Conservation (phyloP, 768 basidiomycete genomes). For the Rhizopogon vesiculosus region DNA sequence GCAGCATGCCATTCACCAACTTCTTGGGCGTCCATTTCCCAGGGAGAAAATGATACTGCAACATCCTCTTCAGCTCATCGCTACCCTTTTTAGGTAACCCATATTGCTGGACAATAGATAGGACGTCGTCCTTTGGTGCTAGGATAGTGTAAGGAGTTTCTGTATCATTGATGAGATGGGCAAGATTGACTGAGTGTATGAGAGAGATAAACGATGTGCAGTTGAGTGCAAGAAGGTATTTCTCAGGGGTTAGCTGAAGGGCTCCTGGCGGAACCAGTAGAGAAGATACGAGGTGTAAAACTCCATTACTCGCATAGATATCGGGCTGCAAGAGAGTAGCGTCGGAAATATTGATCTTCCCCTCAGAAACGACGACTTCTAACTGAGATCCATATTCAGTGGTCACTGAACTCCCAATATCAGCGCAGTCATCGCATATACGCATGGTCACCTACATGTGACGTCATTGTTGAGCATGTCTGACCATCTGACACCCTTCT, state of each 20-base stretch:
- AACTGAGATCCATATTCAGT: constrained; percentile 66
- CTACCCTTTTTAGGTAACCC: constrained; percentile 60
- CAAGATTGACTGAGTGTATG: constrained; percentile 78
- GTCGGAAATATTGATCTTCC: constrained; percentile 51
- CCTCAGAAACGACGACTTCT: constrained; percentile 48
- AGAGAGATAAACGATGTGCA: constrained; percentile 89
- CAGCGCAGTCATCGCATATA: not conserved
- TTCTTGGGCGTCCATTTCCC: constrained; percentile 71
- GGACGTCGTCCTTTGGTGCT: constrained; percentile 84
- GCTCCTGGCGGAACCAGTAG: constrained; percentile 76
- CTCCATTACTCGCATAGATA: constrained; percentile 92
- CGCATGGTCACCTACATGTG: constrained; percentile 42
- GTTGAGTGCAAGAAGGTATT: constrained; percentile 88
- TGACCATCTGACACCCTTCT: constrained; percentile 59
- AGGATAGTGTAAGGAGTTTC: constrained; percentile 79
- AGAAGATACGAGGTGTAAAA: constrained; percentile 83
- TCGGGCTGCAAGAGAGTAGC: constrained; percentile 70
- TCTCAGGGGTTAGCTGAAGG: constrained; percentile 86
- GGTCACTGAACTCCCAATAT: constrained; percentile 44
- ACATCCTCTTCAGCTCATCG: constrained; percentile 62
- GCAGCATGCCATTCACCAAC: constrained; percentile 65
- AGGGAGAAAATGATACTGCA: constrained; percentile 91
- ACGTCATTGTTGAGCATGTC: constrained; percentile 50
- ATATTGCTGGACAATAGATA: constrained; percentile 47
- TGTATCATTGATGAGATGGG: constrained; percentile 64